Evolutionary conservation across 805 yeast species (phyloP).

Genomic region (Cyberlindnera maritima): DNA sequence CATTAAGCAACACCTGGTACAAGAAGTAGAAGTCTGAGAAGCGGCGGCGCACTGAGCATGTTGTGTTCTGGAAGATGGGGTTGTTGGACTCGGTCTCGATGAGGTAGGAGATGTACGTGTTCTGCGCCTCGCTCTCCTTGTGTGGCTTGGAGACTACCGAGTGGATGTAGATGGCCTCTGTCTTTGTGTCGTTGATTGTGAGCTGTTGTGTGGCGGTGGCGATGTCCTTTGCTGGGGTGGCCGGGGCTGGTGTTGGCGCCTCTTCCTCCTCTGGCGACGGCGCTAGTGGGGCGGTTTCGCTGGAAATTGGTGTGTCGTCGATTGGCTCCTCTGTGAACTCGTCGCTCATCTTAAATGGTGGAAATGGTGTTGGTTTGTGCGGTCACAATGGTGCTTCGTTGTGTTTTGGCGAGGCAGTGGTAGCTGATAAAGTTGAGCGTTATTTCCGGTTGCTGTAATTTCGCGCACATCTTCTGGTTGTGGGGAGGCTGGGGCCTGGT

Average conservation of each 20-base stretch:
- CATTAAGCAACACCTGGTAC: slow-evolving; percentile 69
- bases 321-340: slow-evolving; percentile 25
- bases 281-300: not conserved
- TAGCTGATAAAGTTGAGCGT: not conserved
- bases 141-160: slow-evolving; percentile 56
- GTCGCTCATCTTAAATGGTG: slow-evolving; percentile 10
- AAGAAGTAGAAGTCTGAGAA: slow-evolving; percentile 84
- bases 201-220: slow-evolving; percentile 1
- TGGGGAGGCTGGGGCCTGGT: no score
- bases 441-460: not conserved
- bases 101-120: slow-evolving; percentile 72
- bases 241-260: slow-evolving; percentile 2
- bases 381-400: not conserved
- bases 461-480: not conserved
- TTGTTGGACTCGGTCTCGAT: slow-evolving; percentile 62
- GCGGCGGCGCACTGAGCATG: slow-evolving; percentile 65
- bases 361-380: not conserved
- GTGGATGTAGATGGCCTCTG: slow-evolving; percentile 29
- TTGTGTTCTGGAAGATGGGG: slow-evolving; percentile 47
- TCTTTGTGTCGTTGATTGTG: slow-evolving; percentile 7
- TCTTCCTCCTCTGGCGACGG: not conserved
- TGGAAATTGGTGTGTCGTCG: slow-evolving; percentile 6
- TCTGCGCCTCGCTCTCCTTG: slow-evolving; percentile 71
- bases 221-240: slow-evolving; percentile 5
- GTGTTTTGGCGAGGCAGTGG: not conserved